Evolutionary conservation across 2,329 filamentous ascomycete species (phyloP).

Genomic region (Monilinia aucupariae): DNA sequence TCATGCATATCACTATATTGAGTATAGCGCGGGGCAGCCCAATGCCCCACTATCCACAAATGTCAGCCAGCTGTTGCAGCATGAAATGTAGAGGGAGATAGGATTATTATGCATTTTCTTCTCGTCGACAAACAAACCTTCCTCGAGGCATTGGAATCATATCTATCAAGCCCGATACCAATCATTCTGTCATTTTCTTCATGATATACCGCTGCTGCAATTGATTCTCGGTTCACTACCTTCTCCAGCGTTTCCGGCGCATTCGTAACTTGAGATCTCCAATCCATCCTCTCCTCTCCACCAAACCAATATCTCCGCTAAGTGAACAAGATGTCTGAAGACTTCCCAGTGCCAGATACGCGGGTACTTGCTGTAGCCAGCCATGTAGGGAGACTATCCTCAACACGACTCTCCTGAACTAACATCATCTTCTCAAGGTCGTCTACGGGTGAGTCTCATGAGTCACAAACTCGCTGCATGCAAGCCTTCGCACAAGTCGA

Average conservation of each 20-base stretch:
- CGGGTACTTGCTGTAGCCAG: conserved; percentile 83
- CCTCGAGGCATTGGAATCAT: not conserved
- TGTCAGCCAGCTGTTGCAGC: no score
- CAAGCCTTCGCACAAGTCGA: not conserved
- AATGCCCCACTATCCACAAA: conserved; percentile 7
- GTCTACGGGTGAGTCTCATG: conserved; percentile 60
- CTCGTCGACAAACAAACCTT: not conserved
- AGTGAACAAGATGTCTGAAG: conserved; percentile 27
- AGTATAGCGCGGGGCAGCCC: conserved; percentile 12
- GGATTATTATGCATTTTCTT: not conserved
- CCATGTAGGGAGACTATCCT: conserved; percentile 63
- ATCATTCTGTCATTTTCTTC: not conserved
- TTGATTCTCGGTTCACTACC: not conserved
- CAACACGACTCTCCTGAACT: conserved; percentile 21
- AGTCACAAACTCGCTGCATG: conserved; percentile 10
- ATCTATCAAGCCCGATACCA: not conserved
- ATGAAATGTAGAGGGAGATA: conserved; percentile 3
- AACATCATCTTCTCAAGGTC: conserved; percentile 48
- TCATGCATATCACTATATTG: conserved; percentile 1
- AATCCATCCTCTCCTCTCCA: not conserved
- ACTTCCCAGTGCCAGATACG: conserved; percentile 49
- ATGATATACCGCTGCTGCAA: not conserved
- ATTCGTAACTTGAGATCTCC: not conserved
- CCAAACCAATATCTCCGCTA: not conserved
- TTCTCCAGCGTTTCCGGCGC: not conserved